Evolutionary conservation across 2,329 filamentous ascomycete genomes (phyloP), one percentile per base, ranked within the genome.

Genomic region (Colletotrichum theobromicola): DNA sequence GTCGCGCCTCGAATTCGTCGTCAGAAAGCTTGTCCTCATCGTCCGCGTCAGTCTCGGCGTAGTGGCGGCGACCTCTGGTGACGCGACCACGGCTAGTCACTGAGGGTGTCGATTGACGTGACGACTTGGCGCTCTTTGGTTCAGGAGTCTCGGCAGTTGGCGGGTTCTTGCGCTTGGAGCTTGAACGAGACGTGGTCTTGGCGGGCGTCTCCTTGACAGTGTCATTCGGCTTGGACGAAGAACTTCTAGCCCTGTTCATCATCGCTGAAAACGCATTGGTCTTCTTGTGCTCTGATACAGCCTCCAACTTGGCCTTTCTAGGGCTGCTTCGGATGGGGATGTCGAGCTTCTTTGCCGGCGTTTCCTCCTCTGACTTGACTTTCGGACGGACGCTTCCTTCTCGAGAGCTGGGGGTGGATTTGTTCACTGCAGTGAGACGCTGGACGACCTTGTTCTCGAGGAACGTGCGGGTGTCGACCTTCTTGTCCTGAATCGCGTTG

Each of bases 391-490:
- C 76, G 61, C 81, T 86, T 10, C 79, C 79, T 28, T 75, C 80
- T 9, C 75, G 79, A 2, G 85, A 84, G 12, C 76, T 79, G 4
- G 67, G 79, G 1, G 88, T 85, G 7, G 87, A 7, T 9, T 67
- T 67, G 58, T 67, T 30, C 5, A 70, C 42, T 12, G 64, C 62
- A 6, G 67, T 92, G 21, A 96, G 85, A 13, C 89, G 88, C 74
- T 95, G 92, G 0, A 92, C 85, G 0, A 94, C 93, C 79, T 96
- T 97, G 67, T 94, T 92, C 78, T 98, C 95, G 1, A 98, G 85
- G 74, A 96, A 98, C 18, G 94, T 90, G 32, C 96, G 90, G 0
- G 90, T 90, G 76, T 93, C 91, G 2, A 85, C 82, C 3, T 86
- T 86, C 75, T 90, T 91, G 79, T 93, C 88, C 70, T 83, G 89